Percentiles rank a stretch among this genome's conserved stretches.
phyloP scores from a whole-genome alignment of 352 stramenopile species.

The Lagenidium giganteum region DNA sequence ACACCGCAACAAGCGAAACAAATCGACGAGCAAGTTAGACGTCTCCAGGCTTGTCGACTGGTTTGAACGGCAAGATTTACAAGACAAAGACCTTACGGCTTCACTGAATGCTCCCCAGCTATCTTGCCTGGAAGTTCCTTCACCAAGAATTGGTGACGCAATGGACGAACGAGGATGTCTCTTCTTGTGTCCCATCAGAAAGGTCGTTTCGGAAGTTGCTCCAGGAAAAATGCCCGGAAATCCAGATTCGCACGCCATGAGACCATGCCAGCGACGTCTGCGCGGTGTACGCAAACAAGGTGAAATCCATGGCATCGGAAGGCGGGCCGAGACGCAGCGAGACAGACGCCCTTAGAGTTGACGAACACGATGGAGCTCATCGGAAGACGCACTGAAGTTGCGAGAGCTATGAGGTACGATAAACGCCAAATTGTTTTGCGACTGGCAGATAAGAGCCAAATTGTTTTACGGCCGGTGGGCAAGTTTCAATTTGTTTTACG shows the following conservation, averaged over 20 bases:
- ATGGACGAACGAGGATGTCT: too few species aligned
- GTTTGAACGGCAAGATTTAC: too few species aligned
- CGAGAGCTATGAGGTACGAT: slow-evolving; percentile 5
- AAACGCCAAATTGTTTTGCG: too few species aligned
- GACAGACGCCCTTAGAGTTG: too few species aligned
- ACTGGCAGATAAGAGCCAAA: slow-evolving; percentile 2
- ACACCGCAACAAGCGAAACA: slow-evolving; percentile 1
- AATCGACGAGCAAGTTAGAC: slow-evolving; percentile 1
- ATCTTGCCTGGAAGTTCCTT: slow-evolving; percentile 2
- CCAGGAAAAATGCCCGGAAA: neutral
- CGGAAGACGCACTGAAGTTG: neutral
- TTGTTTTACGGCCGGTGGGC: neutral
- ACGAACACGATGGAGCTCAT: neutral
- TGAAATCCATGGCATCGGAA: too few species aligned
- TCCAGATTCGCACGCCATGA: slow-evolving; percentile 2
- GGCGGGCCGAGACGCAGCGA: too few species aligned
- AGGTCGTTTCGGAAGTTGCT: neutral
- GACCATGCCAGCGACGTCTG: slow-evolving; percentile 3
- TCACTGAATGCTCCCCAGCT: slow-evolving; percentile 1
- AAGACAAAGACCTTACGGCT: too few species aligned
- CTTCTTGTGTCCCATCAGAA: slow-evolving; percentile 5
- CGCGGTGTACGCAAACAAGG: slow-evolving; percentile 1
- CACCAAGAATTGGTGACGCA: slow-evolving; percentile 4
- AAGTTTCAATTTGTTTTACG: slow-evolving; percentile 8
- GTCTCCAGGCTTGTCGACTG: neutral